Evolutionary conservation across 202 grass and related monocot genomes (phyloP).

Genomic region (Dendrocalamus latiflorus): DNA sequence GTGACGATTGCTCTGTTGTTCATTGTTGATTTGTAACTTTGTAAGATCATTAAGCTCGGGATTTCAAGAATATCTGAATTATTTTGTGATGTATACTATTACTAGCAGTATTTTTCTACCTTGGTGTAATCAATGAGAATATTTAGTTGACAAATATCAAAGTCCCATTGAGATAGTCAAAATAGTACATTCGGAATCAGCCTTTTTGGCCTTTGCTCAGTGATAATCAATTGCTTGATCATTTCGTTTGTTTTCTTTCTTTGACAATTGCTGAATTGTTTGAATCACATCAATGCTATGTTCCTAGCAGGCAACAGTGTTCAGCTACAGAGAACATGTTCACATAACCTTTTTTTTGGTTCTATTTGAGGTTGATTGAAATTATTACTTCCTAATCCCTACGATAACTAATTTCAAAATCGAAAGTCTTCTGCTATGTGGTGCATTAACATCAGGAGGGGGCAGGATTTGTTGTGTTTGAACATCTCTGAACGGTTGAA

Average conservation of each 20-base stretch:
- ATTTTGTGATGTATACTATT: slow-evolving; percentile 17
- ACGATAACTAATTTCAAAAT: neutral
- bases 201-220: neutral
- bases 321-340: neutral
- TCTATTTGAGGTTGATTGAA: neutral
- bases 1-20: slow-evolving; percentile 28
- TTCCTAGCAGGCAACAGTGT: neutral
- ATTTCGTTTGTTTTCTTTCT: neutral
- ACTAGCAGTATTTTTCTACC: slow-evolving; percentile 35
- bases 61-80: slow-evolving; percentile 20
- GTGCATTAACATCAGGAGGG: neutral
- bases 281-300: neutral
- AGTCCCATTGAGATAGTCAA: neutral
- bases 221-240: neutral
- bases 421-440: neutral
- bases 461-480: neutral
- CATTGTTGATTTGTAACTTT: slow-evolving; percentile 29
- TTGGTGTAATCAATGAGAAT: slow-evolving; percentile 17
- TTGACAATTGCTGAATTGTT: neutral
- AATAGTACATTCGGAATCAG: neutral
- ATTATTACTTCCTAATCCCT: neutral
- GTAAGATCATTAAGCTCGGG: slow-evolving; percentile 11
- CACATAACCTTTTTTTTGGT: neutral
- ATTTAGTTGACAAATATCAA: slow-evolving; percentile 16
- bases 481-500: neutral